Evolutionary conservation across 2,329 filamentous ascomycete species (phyloP).

Genomic region (Helotiales sp.): DNA sequence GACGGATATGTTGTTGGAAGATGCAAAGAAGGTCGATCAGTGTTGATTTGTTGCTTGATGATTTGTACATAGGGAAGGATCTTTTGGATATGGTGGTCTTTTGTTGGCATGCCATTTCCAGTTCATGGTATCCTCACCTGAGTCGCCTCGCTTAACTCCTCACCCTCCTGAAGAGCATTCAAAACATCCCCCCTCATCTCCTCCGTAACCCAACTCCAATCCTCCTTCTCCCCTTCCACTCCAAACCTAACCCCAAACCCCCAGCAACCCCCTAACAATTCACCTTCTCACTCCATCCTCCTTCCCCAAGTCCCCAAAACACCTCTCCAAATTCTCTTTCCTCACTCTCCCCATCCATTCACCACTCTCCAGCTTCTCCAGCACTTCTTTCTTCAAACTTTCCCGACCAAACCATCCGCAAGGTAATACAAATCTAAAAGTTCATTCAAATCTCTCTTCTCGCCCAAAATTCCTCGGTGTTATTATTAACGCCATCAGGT

Average conservation of each 20-base stretch:
- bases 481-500: too few relatives aligned
- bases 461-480: too few relatives aligned
- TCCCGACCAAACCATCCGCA: neutral
- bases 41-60: neutral
- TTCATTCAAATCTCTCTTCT: neutral
- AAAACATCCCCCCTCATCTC: neutral
- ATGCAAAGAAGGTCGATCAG: neutral
- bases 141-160: neutral
- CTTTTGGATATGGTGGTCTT: too few relatives aligned
- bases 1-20: conserved; percentile 54
- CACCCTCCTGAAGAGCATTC: neutral
- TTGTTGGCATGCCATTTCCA: neutral
- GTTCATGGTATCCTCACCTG: neutral
- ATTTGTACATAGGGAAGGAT: neutral
- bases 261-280: neutral
- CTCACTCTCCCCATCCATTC: neutral
- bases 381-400: neutral
- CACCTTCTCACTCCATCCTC: neutral
- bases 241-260: neutral
- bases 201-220: neutral
- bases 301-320: neutral
- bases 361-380: neutral
- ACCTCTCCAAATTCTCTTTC: neutral
- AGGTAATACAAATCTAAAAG: neutral
- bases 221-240: neutral